Base-by-base conservation (phyloP, 106 monocot species). In the Allium sativum region DNA sequence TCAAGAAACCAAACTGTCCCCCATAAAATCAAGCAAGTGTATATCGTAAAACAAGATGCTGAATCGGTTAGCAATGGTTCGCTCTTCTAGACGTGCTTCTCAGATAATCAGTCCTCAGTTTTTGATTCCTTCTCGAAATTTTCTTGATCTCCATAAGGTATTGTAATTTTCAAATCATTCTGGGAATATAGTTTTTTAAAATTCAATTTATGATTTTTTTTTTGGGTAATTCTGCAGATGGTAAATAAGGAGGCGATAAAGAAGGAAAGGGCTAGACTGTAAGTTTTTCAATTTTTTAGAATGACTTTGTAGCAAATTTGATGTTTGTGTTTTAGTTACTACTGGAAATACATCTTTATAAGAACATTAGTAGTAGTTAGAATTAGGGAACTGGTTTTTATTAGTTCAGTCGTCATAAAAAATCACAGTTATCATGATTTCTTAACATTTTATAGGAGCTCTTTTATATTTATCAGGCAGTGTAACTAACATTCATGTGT, bases 241-340 rank as follows among this genome's bases (percentile, higher is more conserved):
- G 69, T 48, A 8, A 81, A 52, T 52, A 81, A 77, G 59, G 85
- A 85, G 57, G 74, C 84, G 21, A 71, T 84, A 16, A 65, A 77
- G 70, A 85, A 77, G 76, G 80, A 77, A 52, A 70, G 68, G 48
- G 80, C 73, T 21, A 67, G 85, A 61, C 70, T 85, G 85, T 85
- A 67, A 72, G 77, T 57, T 64, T 12, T 17, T 13, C n/a, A 5
- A 31, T 31, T 31, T 5, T 31, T 31, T 31, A 31, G 4, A 2
- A 2, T 31, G 31, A 31, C 31, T 31, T 5, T 31, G 5, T 31
- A 31, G 31, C 31, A 31, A 31, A 31, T 31, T 31, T 31, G 5
- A 31, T 31, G 31, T 31, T 31, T 3, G 31, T 31, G 31, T 21
- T 12, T 16, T 10, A 40, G 9, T n/a, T n/a, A n/a, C n/a, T n/a